phyloP scores from a whole-genome alignment of 768 basidiomycete genomes.

The Clitopilus hobsonii region DNA sequence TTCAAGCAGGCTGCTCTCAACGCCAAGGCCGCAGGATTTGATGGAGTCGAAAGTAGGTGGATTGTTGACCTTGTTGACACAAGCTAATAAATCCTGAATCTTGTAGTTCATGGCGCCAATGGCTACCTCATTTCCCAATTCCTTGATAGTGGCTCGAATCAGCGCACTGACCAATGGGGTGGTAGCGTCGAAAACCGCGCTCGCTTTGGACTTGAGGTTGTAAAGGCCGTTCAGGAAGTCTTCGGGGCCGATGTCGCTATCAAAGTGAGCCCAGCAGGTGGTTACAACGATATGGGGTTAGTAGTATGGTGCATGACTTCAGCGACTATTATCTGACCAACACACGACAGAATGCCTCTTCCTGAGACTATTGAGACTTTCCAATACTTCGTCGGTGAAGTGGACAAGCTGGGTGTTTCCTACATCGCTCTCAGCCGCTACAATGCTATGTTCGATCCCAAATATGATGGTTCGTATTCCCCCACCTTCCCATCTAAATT shows the following conservation, averaged over 20 bases:
- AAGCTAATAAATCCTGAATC: not conserved
- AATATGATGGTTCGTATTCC: constrained; percentile 23
- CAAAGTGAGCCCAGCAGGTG: constrained; percentile 39
- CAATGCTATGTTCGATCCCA: constrained; percentile 13
- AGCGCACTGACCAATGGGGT: constrained; percentile 55
- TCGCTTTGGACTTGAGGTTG: constrained; percentile 47
- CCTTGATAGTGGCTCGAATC: constrained; percentile 42
- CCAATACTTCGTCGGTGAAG: constrained; percentile 34
- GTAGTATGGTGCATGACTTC: not conserved
- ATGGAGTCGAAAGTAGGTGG: constrained; percentile 44
- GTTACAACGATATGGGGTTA: constrained; percentile 42
- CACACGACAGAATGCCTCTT: constrained; percentile 32
- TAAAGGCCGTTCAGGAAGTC: constrained; percentile 35
- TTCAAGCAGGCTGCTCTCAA: constrained; percentile 42
- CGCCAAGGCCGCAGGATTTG: constrained; percentile 51
- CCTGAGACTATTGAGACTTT: constrained; percentile 37
- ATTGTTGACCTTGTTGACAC: not conserved
- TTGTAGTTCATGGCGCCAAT: constrained; percentile 37
- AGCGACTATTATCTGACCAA: not conserved
- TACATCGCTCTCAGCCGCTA: constrained; percentile 30
- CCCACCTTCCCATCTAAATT: not conserved
- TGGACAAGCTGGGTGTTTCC: constrained; percentile 29
- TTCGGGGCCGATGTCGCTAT: constrained; percentile 41
- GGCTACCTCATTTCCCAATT: constrained; percentile 48
- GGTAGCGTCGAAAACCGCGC: constrained; percentile 55